Evolutionary conservation across 78 protist genomes (phyloP).

Genomic region (Speleostelium caveatum): DNA sequence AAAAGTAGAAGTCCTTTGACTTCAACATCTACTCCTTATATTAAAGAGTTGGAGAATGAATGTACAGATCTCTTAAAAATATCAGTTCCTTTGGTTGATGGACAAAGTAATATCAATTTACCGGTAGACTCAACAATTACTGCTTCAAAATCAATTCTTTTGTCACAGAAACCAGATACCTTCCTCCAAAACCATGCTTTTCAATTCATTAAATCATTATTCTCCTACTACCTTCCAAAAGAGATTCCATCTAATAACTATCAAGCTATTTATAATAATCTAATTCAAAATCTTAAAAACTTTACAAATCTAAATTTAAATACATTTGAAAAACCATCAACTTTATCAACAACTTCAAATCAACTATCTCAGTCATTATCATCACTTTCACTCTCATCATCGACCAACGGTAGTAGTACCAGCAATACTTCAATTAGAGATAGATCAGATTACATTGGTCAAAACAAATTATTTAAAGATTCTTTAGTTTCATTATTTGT

Average conservation of each 20-base stretch:
- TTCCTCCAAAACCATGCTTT: neutral
- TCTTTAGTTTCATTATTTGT: slow-evolving; percentile 13
- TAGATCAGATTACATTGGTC: slow-evolving; percentile 14
- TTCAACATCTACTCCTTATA: neutral
- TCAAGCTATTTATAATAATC: neutral
- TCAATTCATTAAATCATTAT: too few species aligned
- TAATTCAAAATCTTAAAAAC: neutral
- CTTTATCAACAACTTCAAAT: neutral
- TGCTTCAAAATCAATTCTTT: neutral
- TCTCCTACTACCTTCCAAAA: neutral
- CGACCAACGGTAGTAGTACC: too few species aligned
- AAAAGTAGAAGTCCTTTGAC: slow-evolving; percentile 78
- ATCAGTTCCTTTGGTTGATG: neutral
- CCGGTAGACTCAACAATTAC: neutral
- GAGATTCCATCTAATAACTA: neutral
- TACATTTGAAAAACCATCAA: slow-evolving; percentile 3
- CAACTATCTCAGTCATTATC: neutral
- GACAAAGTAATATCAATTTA: too few species aligned
- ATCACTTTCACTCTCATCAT: slow-evolving; percentile 10
- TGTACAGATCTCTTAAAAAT: neutral
- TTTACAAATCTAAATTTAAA: too few species aligned
- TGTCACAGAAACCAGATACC: neutral
- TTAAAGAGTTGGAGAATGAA: neutral
- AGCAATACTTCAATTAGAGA: too few species aligned
- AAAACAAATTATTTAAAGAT: slow-evolving; percentile 5